These are phyloP conservation scores for Acacia crassicarpa DNA, from an alignment of 306 rosid genomes.

Conservation along the genomic window DNA sequence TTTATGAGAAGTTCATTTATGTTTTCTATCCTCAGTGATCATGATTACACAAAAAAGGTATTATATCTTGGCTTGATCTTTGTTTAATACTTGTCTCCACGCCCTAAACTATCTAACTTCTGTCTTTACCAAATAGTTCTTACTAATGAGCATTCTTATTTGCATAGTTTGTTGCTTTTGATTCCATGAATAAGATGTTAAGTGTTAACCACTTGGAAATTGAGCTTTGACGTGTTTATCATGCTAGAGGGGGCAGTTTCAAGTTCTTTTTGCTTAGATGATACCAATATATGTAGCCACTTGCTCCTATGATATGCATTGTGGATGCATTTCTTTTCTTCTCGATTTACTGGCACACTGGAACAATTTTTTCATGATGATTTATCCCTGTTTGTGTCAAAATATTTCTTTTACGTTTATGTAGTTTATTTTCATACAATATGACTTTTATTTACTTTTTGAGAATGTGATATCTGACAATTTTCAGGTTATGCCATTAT, in stretches of 20 bases:
- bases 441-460: background rate
- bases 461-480: conserved; percentile 20
- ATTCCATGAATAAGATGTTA: background rate
- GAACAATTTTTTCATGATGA: conserved; percentile 9
- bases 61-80: background rate
- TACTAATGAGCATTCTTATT: background rate
- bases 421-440: background rate
- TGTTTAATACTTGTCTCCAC: background rate
- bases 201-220: background rate
- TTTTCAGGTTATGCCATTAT: conserved; percentile 86
- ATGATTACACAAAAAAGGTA: background rate
- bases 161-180: background rate
- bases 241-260: background rate
- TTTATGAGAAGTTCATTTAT: background rate
- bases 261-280: background rate
- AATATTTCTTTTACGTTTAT: background rate
- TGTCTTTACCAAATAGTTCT: background rate
- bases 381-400: background rate
- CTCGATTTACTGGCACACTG: conserved; percentile 11
- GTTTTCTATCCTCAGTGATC: background rate
- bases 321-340: background rate
- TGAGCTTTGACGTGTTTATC: background rate
- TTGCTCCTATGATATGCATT: background rate
- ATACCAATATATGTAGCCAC: conserved; percentile 1
- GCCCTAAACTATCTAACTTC: background rate